Evolutionary conservation across 768 basidiomycete genomes (phyloP).

Genomic region (Tylopilus plumbeoviolaceoides): DNA sequence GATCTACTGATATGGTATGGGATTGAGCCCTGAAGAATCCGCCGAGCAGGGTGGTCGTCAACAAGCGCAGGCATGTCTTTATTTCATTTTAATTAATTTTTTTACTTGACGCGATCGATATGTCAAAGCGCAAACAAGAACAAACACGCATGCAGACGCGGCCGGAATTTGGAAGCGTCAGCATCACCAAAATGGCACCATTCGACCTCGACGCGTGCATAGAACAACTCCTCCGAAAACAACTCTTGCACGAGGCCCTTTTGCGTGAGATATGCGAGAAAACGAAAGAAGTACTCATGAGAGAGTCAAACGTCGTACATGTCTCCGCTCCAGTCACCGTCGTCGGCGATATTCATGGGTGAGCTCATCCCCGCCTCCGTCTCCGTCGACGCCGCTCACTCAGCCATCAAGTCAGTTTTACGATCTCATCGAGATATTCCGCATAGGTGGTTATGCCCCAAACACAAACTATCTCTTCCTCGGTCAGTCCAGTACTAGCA

Average conservation of each 20-base stretch:
- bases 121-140: conserved; percentile 14
- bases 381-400: conserved; percentile 31
- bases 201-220: conserved; percentile 99
- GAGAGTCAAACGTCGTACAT: conserved; percentile 97
- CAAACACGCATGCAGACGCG: conserved; percentile 15
- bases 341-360: conserved; percentile 99
- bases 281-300: conserved; percentile 98
- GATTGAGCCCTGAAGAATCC: conserved; percentile 12
- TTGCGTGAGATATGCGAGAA: conserved; percentile 99
- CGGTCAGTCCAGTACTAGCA: conserved; percentile 49
- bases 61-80: background rate
- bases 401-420: conserved; percentile 85
- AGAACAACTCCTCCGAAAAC: conserved; percentile 82
- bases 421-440: conserved; percentile 98
- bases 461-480: conserved; percentile 98
- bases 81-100: conserved; percentile 12
- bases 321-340: conserved; percentile 96
- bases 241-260: conserved; percentile 90
- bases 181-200: conserved; percentile 35
- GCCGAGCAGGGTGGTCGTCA: conserved; percentile 3
- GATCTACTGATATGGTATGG: conserved; percentile 6
- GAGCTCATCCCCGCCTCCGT: conserved; percentile 34
- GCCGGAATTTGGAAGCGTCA: conserved; percentile 2
- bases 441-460: conserved; percentile 96
- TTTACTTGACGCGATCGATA: conserved; percentile 5